Conservation (phyloP, 1,139 yeast genomes). For the Debaryomycetaceae sp. region DNA sequence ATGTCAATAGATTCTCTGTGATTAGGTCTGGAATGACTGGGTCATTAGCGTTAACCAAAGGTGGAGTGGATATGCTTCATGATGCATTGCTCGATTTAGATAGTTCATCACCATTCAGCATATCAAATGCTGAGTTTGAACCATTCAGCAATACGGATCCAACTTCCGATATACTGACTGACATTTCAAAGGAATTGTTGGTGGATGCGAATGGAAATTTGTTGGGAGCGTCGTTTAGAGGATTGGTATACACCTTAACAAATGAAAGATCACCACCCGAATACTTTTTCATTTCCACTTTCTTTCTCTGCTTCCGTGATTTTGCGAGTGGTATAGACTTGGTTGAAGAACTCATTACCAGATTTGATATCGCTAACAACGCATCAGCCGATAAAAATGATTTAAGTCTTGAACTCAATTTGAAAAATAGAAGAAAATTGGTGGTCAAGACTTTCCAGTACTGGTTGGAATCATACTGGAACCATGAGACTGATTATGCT, state of each 20-base stretch:
- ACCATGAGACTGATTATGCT: slow-evolving; percentile 54
- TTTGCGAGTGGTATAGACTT: slow-evolving; percentile 71
- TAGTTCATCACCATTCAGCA: slow-evolving; percentile 39
- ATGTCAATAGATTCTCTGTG: slow-evolving; percentile 51
- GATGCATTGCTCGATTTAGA: slow-evolving; percentile 43
- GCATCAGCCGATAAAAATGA: slow-evolving; percentile 30
- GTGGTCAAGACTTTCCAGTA: slow-evolving; percentile 66
- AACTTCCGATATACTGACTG: slow-evolving; percentile 10
- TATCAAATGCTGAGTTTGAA: slow-evolving; percentile 37
- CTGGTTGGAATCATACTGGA: slow-evolving; percentile 93
- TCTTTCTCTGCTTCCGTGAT: slow-evolving; percentile 75
- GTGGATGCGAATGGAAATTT: slow-evolving; percentile 51
- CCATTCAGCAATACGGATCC: slow-evolving; percentile 25
- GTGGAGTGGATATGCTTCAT: slow-evolving; percentile 54
- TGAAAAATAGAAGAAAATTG: slow-evolving; percentile 63
- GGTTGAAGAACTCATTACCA: slow-evolving; percentile 60
- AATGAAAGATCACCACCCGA: slow-evolving; percentile 70
- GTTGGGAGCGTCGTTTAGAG: slow-evolving; percentile 77
- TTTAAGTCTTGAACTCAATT: slow-evolving; percentile 44
- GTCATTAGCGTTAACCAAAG: slow-evolving; percentile 50
- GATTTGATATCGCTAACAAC: slow-evolving; percentile 52
- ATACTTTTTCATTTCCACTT: slow-evolving; percentile 67
- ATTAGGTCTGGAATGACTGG: slow-evolving; percentile 58
- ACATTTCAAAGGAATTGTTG: slow-evolving; percentile 42
- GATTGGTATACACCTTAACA: slow-evolving; percentile 67